Base-by-base conservation (phyloP, 164 flowering plant genomes). In the Piper longum region DNA sequence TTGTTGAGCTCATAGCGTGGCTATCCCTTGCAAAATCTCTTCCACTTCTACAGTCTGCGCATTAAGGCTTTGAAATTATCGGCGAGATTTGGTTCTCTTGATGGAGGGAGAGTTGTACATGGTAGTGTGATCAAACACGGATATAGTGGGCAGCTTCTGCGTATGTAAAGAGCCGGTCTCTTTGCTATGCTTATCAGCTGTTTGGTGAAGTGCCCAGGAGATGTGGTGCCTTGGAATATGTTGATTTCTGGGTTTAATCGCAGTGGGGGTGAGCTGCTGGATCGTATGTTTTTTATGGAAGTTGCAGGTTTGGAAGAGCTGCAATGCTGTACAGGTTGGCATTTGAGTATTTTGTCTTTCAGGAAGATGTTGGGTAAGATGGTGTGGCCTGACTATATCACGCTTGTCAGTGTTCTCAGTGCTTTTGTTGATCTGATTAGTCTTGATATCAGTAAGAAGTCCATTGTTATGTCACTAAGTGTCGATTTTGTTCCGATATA, bases 131-230 rank as follows among this genome's bases (percentile, higher is more conserved):
- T 26, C 36, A 26, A 26, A 26, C 36, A 26, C 1, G 36, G 36
- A 26, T 26, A 0, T 26, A 26, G 36, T 26, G 36, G 36, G 36
- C 36, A 26, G 36, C 36, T 26, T 26, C 36, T 26, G 36, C 36
- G 36, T 26, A 26, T 2, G 36, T 2, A 26, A 26, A 26, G 36
- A 26, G 36, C 36, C 36, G 36, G 36, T 26, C 36, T 26, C 36
- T 26, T 26, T 3, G 4, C 4, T 69, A 81, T 66, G 87, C 80
- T 3, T 63, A 43, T 41, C 69, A 42, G 40, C 5, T 89, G 76
- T 83, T 83, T 44, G 85, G 71, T 62, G 86, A 83, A 81, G 83
- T 86, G 85, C 71, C 64, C 18, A 7, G 71, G 83, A 74, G 80
- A 79, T 66, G 73, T 80, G 36, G 80, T 84, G 14, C 66, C 84